phyloP scores from a whole-genome alignment of 108 stramenopile species.

The Nitzschia putrida region DNA sequence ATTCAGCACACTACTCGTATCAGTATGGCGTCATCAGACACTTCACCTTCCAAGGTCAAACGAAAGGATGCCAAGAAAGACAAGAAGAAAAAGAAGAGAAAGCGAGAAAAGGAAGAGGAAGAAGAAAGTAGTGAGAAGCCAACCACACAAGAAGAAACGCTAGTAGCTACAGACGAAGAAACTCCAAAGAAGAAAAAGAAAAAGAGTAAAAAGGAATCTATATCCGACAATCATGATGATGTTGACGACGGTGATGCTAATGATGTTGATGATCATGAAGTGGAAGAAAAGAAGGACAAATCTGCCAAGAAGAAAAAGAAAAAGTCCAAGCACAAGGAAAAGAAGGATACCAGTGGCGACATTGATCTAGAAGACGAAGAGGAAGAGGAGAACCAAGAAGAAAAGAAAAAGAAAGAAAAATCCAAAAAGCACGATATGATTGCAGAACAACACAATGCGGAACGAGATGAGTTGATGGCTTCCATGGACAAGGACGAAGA shows the following conservation, averaged over 20 bases:
- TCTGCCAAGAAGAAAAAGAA: slow-evolving; percentile 33
- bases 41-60: neutral
- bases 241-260: neutral
- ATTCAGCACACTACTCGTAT: too few relatives aligned
- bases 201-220: slow-evolving; percentile 14
- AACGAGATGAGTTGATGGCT: slow-evolving; percentile 6
- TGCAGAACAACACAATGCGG: slow-evolving; percentile 1
- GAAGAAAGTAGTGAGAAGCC: neutral
- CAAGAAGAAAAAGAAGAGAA: slow-evolving; percentile 9
- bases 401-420: neutral
- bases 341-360: neutral
- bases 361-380: neutral
- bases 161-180: neutral
- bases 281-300: neutral
- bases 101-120: slow-evolving; percentile 11
- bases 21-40: too few relatives aligned
- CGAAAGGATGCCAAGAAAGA: neutral
- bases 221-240: slow-evolving; percentile 1
- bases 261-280: slow-evolving; percentile 3
- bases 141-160: neutral
- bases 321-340: slow-evolving; percentile 36
- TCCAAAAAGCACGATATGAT: slow-evolving; percentile 8
- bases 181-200: slow-evolving; percentile 4
- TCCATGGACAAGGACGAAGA: slow-evolving; percentile 19
- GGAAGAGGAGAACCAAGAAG: slow-evolving; percentile 3